These are phyloP conservation scores for Aspergillus nanangensis DNA, from an alignment of 495 filamentous ascomycete species.

Conservation along the genomic window DNA sequence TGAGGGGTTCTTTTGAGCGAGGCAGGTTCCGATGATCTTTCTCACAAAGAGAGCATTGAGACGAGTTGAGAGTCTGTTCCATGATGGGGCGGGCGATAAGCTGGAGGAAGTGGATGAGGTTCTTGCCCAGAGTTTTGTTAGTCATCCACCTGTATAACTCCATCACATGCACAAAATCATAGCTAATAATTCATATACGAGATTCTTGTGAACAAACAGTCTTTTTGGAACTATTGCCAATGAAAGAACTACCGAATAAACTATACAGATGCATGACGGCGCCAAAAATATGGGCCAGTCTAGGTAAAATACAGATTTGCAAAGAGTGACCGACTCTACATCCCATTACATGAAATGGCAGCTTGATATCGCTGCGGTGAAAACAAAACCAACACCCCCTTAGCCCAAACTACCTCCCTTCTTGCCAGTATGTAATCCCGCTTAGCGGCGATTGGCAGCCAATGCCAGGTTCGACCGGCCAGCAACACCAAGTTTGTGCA, in stretches of 20 bases:
- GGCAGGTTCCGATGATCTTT: not conserved
- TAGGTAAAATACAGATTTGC: not conserved
- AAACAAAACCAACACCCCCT: not conserved
- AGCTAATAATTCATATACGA: too few relatives aligned
- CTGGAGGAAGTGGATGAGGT: too few relatives aligned
- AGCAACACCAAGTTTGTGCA: conserved; percentile 72
- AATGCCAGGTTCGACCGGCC: conserved; percentile 65
- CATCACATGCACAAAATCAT: too few relatives aligned
- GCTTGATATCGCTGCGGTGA: not conserved
- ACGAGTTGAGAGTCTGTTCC: too few relatives aligned
- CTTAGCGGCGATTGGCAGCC: conserved; percentile 3
- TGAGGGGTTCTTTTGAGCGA: too few relatives aligned
- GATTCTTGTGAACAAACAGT: too few relatives aligned
- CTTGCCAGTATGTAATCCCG: too few relatives aligned
- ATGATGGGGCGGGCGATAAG: too few relatives aligned
- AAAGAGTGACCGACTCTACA: too few relatives aligned
- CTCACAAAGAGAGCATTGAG: too few relatives aligned
- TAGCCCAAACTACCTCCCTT: too few relatives aligned
- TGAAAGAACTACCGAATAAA: not conserved
- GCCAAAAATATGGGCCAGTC: not conserved
- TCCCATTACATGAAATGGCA: not conserved
- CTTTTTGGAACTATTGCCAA: not conserved
- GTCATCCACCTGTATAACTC: not conserved
- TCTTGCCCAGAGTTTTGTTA: not conserved
- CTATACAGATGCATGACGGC: not conserved